A percentile compares a stretch with the other conserved stretches of the same genome.
These are phyloP conservation scores for Pyrenophora graminea DNA, from an alignment of 2,329 filamentous ascomycete genomes.

Conservation along the genomic window DNA sequence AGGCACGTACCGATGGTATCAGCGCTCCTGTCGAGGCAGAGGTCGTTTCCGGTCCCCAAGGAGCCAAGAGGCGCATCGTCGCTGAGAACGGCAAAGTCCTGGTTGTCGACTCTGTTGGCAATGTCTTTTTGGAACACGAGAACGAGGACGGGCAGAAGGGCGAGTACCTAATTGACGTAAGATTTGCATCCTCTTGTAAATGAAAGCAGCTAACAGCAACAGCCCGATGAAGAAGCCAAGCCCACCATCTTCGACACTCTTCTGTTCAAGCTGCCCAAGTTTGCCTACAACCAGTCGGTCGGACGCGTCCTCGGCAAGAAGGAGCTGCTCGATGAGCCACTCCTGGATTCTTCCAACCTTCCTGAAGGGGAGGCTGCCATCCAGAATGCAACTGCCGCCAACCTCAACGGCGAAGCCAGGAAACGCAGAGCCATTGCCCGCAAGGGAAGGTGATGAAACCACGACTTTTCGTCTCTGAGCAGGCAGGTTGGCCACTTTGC, in stretches of 20 bases:
- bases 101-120: slow-evolving; percentile 87
- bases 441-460: slow-evolving; percentile 28
- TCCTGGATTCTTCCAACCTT: slow-evolving; percentile 43
- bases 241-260: slow-evolving; percentile 84
- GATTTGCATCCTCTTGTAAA: slow-evolving; percentile 23
- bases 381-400: slow-evolving; percentile 49
- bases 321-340: slow-evolving; percentile 41
- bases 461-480: not conserved
- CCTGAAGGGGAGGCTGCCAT: slow-evolving; percentile 47
- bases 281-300: slow-evolving; percentile 62
- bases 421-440: slow-evolving; percentile 45
- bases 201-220: slow-evolving; percentile 23
- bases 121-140: slow-evolving; percentile 92
- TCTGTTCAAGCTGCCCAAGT: slow-evolving; percentile 76
- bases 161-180: slow-evolving; percentile 85
- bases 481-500: not conserved
- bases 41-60: slow-evolving; percentile 64
- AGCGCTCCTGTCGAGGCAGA: slow-evolving; percentile 61
- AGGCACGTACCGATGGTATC: slow-evolving; percentile 57
- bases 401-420: slow-evolving; percentile 52
- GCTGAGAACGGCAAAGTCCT: slow-evolving; percentile 95
- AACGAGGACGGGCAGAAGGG: slow-evolving; percentile 82
- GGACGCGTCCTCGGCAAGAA: slow-evolving; percentile 51
- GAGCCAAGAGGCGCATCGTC: slow-evolving; percentile 82
- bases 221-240: slow-evolving; percentile 77